Evolutionary conservation across 148 eudicot species (phyloP).

Genomic region (Vaccinium macrocarpon): DNA sequence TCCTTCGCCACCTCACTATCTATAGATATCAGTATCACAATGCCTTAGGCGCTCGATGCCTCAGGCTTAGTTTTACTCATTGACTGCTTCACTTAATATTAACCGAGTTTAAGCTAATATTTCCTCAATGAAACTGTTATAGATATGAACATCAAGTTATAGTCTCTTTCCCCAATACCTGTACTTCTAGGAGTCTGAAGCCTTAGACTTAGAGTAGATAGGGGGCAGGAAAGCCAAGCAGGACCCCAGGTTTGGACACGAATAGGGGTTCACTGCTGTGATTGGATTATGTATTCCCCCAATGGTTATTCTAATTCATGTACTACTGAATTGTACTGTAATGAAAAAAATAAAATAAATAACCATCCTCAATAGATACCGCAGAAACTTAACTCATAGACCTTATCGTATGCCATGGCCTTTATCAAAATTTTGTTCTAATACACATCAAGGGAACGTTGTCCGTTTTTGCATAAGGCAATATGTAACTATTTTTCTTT

Average conservation of each 20-base stretch:
- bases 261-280: no score
- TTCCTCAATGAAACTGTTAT: no score
- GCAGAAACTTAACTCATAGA: neutral
- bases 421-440: neutral
- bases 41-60: neutral
- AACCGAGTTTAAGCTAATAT: no score
- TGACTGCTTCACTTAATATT: neutral
- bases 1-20: neutral
- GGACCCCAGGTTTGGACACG: no score
- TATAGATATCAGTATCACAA: neutral
- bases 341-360: neutral
- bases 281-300: no score
- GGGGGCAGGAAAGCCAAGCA: no score
- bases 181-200: no score
- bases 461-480: neutral
- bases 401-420: neutral
- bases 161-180: no score
- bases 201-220: no score
- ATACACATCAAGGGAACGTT: neutral
- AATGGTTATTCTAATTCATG: no score
- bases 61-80: neutral
- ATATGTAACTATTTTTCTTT: neutral
- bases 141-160: no score
- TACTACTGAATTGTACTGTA: neutral
- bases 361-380: neutral